phyloP scores from a whole-genome alignment of 352 stramenopile genomes.

The Lagenidium giganteum region DNA sequence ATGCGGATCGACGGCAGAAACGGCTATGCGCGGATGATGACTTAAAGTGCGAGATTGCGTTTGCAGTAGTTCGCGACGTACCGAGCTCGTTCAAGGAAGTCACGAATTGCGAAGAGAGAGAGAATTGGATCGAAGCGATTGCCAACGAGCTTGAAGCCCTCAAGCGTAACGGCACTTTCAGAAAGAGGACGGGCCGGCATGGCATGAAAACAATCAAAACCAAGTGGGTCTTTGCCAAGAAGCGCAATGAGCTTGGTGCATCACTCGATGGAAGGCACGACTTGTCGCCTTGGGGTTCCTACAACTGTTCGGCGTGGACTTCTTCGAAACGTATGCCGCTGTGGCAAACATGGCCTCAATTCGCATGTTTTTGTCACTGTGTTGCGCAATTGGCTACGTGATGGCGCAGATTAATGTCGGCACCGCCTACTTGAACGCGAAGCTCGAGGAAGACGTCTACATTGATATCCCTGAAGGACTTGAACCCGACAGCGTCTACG shows the following conservation, averaged over 20 bases:
- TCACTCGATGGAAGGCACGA: constrained; percentile 21
- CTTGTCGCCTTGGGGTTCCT: constrained; percentile 17
- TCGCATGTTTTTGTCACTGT: constrained; percentile 17
- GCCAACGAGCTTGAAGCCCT: constrained; percentile 1
- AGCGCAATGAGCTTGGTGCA: constrained; percentile 12
- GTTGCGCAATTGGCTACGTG: constrained; percentile 5
- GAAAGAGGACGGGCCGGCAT: not conserved
- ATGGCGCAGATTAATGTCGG: constrained; percentile 22
- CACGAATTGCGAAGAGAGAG: no score
- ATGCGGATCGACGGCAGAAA: no score
- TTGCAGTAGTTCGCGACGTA: no score
- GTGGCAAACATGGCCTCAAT: constrained; percentile 18
- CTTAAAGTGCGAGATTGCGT: no score
- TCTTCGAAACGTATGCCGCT: constrained; percentile 19
- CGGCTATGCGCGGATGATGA: no score
- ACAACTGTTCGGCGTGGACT: constrained; percentile 19
- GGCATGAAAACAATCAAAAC: constrained; percentile 13
- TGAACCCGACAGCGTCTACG: no score
- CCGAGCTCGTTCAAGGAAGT: no score
- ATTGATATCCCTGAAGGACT: no score
- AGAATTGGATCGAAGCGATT: constrained; percentile 8
- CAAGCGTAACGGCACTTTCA: constrained; percentile 14
- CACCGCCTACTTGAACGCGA: no score
- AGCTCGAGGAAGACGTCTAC: no score
- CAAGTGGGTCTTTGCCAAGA: constrained; percentile 18